These are phyloP conservation scores for Rhodotorula paludigena DNA, from an alignment of 768 basidiomycete species.

Conservation along the genomic window DNA sequence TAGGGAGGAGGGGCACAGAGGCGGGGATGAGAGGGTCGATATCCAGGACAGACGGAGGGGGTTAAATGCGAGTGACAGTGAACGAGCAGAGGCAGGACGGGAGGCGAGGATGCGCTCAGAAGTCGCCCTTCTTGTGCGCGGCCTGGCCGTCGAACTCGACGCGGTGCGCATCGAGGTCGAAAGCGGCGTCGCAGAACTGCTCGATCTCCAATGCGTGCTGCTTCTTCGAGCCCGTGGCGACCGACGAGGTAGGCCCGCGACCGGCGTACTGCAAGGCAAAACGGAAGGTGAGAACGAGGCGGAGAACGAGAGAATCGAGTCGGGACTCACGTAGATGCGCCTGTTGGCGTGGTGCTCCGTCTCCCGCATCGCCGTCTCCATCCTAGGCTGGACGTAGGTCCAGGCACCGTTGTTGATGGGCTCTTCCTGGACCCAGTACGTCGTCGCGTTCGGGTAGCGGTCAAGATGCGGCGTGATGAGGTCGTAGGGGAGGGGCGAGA, in stretches of 20 bases:
- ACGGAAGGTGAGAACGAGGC: no score
- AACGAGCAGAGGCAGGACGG: background rate
- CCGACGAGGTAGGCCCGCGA: constrained; percentile 66
- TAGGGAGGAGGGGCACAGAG: no score
- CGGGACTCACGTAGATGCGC: constrained; percentile 83
- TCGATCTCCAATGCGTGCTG: constrained; percentile 38
- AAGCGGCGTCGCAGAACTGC: constrained; percentile 34
- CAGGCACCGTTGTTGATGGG: constrained; percentile 96
- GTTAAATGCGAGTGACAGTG: no score
- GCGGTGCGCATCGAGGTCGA: constrained; percentile 32
- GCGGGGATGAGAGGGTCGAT: no score
- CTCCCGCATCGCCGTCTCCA: constrained; percentile 73
- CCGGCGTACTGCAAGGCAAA: constrained; percentile 70
- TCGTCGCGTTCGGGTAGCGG: constrained; percentile 83
- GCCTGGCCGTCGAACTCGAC: constrained; percentile 5
- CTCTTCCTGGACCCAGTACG: constrained; percentile 60
- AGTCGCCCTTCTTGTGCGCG: constrained; percentile 12
- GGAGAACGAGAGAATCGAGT: no score
- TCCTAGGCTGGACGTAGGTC: constrained; percentile 71
- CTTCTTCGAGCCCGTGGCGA: constrained; percentile 39
- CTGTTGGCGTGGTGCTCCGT: constrained; percentile 87
- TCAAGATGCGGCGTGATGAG: constrained; percentile 87
- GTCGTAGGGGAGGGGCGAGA: constrained; percentile 97
- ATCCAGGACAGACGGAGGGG: no score
- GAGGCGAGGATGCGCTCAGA: background rate